Conservation (phyloP, 495 filamentous ascomycete species). For the Coniosporium apollinis region DNA sequence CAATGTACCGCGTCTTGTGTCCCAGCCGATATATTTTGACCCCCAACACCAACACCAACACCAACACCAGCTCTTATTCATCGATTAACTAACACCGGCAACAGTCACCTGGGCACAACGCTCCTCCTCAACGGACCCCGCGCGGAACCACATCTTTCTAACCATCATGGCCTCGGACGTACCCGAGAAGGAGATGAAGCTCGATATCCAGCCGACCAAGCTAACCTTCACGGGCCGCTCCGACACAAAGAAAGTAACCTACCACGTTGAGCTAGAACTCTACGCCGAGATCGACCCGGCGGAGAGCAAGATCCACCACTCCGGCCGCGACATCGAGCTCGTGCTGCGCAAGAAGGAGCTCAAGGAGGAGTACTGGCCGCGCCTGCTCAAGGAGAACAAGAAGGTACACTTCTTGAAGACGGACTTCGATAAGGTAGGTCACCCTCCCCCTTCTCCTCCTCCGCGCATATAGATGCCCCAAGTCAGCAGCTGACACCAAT, state of each 20-base stretch:
- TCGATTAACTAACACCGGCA: conserved; percentile 3
- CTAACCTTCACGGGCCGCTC: conserved; percentile 71
- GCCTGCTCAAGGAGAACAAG: conserved; percentile 73
- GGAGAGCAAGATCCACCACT: conserved; percentile 69
- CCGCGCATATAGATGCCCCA: not conserved
- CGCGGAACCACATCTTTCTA: conserved; percentile 85
- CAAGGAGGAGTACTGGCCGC: conserved; percentile 82
- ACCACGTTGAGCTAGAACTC: conserved; percentile 75
- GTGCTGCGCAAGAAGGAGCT: conserved; percentile 93
- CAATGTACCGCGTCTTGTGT: no score
- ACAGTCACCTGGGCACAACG: conserved; percentile 96
- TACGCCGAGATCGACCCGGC: conserved; percentile 79
- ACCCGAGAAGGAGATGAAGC: conserved; percentile 44
- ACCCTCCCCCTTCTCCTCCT: not conserved
- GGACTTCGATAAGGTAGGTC: conserved; percentile 82
- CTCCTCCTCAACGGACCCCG: conserved; percentile 59
- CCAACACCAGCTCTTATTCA: no score
- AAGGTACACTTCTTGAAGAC: conserved; percentile 96
- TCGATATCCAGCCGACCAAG: conserved; percentile 60
- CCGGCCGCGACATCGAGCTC: conserved; percentile 67
- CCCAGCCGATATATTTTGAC: no score
- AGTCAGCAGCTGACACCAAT: no score
- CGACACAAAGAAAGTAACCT: conserved; percentile 62
- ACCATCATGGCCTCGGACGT: conserved; percentile 79
- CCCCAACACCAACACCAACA: no score